Evolutionary conservation across 345 rosid species (phyloP), one percentile per base, ranked within the genome.

Genomic region (Triadica sebifera): DNA sequence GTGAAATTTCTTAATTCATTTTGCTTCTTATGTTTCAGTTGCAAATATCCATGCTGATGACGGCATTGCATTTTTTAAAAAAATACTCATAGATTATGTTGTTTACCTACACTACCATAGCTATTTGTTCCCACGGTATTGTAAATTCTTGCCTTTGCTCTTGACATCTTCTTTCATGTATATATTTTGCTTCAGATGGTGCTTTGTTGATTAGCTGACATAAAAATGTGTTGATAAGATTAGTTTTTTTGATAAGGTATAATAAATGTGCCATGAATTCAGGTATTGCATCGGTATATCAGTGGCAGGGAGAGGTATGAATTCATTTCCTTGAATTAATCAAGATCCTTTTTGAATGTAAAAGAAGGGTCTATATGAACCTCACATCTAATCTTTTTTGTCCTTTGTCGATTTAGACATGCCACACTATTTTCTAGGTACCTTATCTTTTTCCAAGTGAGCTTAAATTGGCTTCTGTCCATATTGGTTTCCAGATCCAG

Each of bases 231-330:
- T 24, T 61, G 2, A 25, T 65, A 29, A 52, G 62, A 59, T 41
- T 29, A 46, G 41, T 37, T 50, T 71, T n/a, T 57, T 25, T 77
- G 19, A 55, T 20, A 67, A 64, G 50, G 24, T 24, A 50, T 72
- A 46, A 50, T 72, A 46, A 25, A 8, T 75, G 22, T 74, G 13
- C 55, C 56, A 10, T 80, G 71, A 67, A 82, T 84, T 81, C 89
- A 92, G 98, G 98, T 46, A 41, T 94, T 70, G 93, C 88, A 83
- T 94, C 98, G 0, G 93, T 94, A 29, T 94, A 95, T 69, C 81
- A 81, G 69, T 95, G 99, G 98, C 86, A 93, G 65, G 97, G 93
- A 69, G 90, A 93, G 97, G 99, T 95, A 84, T 37, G 78, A 22
- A n/a, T 58, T 41, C 38, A 25, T 76, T 24, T 41, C 15, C 22